Percentiles rank a stretch among this genome's conserved stretches.
Conservation (phyloP, 331 rosid species). For the Pyrus hybrid region DNA sequence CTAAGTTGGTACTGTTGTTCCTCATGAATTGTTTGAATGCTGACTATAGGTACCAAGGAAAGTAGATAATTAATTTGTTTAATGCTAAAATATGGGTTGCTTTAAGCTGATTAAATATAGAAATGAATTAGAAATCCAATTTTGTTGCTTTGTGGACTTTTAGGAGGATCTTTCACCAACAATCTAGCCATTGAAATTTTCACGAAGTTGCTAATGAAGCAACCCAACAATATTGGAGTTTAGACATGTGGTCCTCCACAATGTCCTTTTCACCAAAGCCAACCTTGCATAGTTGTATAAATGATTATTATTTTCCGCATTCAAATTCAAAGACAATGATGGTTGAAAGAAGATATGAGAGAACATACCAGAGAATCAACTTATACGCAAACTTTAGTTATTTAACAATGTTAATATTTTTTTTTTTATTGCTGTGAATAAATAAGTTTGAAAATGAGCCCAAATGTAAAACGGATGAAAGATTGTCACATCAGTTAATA, state of each 20-base stretch:
- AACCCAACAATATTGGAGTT: neutral
- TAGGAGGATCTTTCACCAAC: slow-evolving; percentile 57
- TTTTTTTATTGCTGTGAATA: too few relatives aligned
- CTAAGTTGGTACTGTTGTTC: neutral
- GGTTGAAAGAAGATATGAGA: neutral
- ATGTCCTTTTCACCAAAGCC: slow-evolving; percentile 13
- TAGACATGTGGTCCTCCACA: slow-evolving; percentile 25
- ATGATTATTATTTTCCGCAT: neutral
- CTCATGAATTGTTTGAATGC: neutral
- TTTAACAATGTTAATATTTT: too few relatives aligned
- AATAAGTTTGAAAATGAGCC: too few relatives aligned
- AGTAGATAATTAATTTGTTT: neutral
- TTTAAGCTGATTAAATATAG: slow-evolving; percentile 37
- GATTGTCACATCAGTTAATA: too few relatives aligned
- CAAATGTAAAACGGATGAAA: too few relatives aligned
- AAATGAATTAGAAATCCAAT: slow-evolving; percentile 6
- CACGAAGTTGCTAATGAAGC: slow-evolving; percentile 11
- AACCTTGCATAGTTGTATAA: neutral
- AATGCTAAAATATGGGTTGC: slow-evolving; percentile 15
- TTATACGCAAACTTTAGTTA: neutral
- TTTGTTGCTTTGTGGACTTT: slow-evolving; percentile 74
- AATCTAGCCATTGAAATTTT: slow-evolving; percentile 41
- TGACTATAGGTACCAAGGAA: neutral
- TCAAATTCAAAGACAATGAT: neutral
- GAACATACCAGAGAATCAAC: too few relatives aligned